Evolutionary conservation across 2,329 filamentous ascomycete species (phyloP), one percentile per base, ranked within the genome.

Genomic region (Aspergillus ruber): DNA sequence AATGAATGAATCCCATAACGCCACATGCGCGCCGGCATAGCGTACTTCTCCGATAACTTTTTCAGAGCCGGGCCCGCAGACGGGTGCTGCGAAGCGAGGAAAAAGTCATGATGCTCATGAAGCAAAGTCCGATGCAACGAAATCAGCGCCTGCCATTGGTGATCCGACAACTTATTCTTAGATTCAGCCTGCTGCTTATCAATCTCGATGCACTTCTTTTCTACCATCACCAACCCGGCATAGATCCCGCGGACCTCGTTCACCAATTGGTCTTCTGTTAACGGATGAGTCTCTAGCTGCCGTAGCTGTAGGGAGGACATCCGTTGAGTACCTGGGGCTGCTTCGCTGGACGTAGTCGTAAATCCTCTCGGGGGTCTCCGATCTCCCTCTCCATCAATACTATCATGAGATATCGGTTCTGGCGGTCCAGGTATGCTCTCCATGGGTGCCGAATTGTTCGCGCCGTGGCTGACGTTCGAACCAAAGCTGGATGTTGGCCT

Each of bases 1-100:
- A 93, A 93, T 0, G 82, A 84, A 61, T 94, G 89, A 3, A 97
- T 96, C 0, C 88, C 91, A 57, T 95, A 88, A 0, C 88, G 78
- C 93, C 93, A 97, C 87, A 97, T 93, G 0, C 91, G 75, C 0
- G 88, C 89, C 0, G 91, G 90, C 88, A 97, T 96, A 0, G 83
- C 83, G 56, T 95, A 95, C 51, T 93, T 93, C 0, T 79, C 78
- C 0, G 90, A 85, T 0, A 96, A 67, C 0, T 81, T 74, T 3
- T 80, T 77, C 0, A 97, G 64, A 0, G 84, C 81, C 0, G 76
- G 75, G 20, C 78, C 86, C 0, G 89, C 88, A 0, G 84, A 85
- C 0, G 89, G 90, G 60, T 97, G 90, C 56, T 96, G 90, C 0
- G 82, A 87, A 0, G 90, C 90, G 1, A 95, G 72, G 49, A 96